Conservation (phyloP, 1,284 basidiomycete genomes). For the Omphalotus olearius region DNA sequence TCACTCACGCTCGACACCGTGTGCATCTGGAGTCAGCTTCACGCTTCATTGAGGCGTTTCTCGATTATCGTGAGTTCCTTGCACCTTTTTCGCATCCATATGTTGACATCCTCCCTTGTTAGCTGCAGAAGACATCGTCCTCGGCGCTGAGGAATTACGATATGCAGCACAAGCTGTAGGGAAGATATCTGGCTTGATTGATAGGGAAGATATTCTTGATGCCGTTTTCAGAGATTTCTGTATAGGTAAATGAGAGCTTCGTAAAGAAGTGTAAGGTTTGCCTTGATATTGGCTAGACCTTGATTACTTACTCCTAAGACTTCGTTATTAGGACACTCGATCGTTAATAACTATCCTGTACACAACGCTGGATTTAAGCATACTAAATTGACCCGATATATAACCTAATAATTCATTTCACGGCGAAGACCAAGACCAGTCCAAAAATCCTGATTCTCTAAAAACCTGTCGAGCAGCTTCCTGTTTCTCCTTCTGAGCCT, state of each 20-base stretch:
- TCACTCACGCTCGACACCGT: slow-evolving; percentile 79
- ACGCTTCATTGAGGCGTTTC: slow-evolving; percentile 63
- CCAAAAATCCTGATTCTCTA: slow-evolving; percentile 44
- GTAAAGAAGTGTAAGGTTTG: no score
- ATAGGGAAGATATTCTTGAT: slow-evolving; percentile 78
- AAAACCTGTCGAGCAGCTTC: slow-evolving; percentile 44
- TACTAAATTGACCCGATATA: no score
- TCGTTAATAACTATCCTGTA: no score
- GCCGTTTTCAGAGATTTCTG: slow-evolving; percentile 82
- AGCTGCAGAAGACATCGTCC: slow-evolving; percentile 60
- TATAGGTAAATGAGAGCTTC: slow-evolving; percentile 62
- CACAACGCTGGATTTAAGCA: no score
- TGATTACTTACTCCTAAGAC: no score
- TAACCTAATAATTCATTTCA: slow-evolving; percentile 12
- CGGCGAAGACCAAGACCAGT: slow-evolving; percentile 67
- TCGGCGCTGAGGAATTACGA: slow-evolving; percentile 81
- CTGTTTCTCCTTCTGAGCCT: slow-evolving; percentile 47
- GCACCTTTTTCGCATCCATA: not conserved
- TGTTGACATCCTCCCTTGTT: slow-evolving; percentile 5
- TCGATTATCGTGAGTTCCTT: slow-evolving; percentile 46
- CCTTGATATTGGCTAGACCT: no score
- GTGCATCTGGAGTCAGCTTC: slow-evolving; percentile 67
- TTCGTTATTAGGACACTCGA: no score
- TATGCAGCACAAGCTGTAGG: slow-evolving; percentile 82
- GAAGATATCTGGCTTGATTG: slow-evolving; percentile 69